Base-by-base conservation (phyloP, 2,329 filamentous ascomycete species). In the Teratosphaeria viscida region DNA sequence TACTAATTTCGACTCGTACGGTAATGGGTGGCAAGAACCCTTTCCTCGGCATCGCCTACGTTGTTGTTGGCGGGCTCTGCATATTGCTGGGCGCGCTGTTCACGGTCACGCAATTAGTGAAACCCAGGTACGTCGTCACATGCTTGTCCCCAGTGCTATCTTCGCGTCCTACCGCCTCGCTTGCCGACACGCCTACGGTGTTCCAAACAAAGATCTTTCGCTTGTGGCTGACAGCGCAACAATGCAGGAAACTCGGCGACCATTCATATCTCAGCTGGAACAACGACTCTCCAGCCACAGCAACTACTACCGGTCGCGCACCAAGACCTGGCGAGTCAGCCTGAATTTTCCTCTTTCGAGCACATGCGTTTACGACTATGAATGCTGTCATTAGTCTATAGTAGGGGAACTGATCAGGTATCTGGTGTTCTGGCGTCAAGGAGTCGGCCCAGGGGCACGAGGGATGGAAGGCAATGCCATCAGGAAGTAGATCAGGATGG, bases 251-350 rank as follows among this genome's bases (percentile, higher is more conserved):
- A 88, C 83, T 99, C 52, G 94, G 94, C 62, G 94, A 99, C 74
- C 94, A 97, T 75, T 96, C 91, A 8, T 97, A 99, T 73, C 82
- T 99, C 55, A 94, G 90, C 27, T 99, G 94, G 94, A 96, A 97
- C 73, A 87, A 85, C 63, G 85, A 88, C 54, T 78, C 83, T 61
- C 79, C 82, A 7, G 79, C 77, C 61, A 80, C 82, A 54, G 82
- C 81, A 61, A 82, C 80, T 47, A 74, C 78, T 55, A 79, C 76
- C 62, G 78, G 77, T 14, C 70, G 77, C 63, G 71, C 71, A 60
- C 63, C 66, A 35, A 66, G 69, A 64, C 64, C 65, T 62, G 66
- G 65, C 63, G 70, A 72, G 61, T 60, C 64, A 56, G 68, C 67
- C 61, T 70, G 63, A 67, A 54, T 52, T 35, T 58, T 14, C 39